These are phyloP conservation scores for Somion occarium DNA, from an alignment of 1,284 basidiomycete species.

Conservation along the genomic window DNA sequence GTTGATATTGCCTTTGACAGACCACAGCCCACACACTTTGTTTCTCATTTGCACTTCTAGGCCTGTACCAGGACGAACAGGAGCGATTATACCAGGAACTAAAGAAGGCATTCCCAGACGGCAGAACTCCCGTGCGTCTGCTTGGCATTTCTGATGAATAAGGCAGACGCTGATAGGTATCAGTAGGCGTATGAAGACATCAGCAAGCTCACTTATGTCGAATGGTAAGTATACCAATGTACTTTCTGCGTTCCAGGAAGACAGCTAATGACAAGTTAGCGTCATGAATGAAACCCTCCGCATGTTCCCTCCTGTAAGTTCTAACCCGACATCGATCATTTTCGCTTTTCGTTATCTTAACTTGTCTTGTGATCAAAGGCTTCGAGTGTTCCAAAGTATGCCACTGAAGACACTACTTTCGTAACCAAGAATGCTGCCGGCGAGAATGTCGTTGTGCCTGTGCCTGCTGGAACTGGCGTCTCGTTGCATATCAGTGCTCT, in stretches of 20 bases:
- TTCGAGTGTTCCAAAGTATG: conserved; percentile 43
- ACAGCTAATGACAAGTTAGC: conserved; percentile 24
- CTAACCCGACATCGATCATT: not conserved
- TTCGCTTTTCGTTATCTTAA: no score
- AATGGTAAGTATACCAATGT: not conserved
- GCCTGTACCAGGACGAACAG: conserved; percentile 52
- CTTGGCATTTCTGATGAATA: not conserved
- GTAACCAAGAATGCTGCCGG: conserved; percentile 34
- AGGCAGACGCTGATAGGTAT: conserved; percentile 4
- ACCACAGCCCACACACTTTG: conserved; percentile 48
- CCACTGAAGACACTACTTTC: conserved; percentile 43
- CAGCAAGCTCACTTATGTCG: not conserved
- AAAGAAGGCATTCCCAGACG: conserved; percentile 33
- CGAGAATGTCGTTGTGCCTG: conserved; percentile 34
- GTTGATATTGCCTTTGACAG: conserved; percentile 15
- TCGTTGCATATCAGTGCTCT: conserved; percentile 38
- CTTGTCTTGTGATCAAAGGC: not conserved
- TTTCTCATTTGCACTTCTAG: conserved; percentile 47
- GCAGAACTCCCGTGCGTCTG: conserved; percentile 35
- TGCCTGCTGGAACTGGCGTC: conserved; percentile 42
- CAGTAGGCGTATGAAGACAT: conserved; percentile 12
- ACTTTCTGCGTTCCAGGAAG: no score
- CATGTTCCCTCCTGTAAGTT: conserved; percentile 51
- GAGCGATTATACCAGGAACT: conserved; percentile 51
- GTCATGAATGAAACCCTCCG: conserved; percentile 58